phyloP scores from a whole-genome alignment of 768 basidiomycete species.

The Suillus ampliporus region DNA sequence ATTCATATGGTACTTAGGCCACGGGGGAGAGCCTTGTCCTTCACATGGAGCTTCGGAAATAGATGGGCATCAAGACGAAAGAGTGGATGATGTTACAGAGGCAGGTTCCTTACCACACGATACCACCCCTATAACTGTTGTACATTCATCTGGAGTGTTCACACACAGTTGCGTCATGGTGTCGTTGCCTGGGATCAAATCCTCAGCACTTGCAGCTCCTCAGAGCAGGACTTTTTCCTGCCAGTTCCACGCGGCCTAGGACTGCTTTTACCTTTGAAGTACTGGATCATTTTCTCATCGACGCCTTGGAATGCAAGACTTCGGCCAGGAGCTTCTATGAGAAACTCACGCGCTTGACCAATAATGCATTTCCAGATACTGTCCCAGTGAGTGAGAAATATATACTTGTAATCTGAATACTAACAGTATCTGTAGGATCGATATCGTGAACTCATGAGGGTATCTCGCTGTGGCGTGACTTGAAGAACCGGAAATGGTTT shows the following conservation, averaged over 20 bases:
- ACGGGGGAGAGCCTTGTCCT: constrained; percentile 25
- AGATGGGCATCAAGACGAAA: not conserved
- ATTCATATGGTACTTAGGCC: constrained; percentile 23
- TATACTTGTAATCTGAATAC: not conserved
- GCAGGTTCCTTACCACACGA: not conserved
- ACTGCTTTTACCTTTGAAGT: constrained; percentile 13
- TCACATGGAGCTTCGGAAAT: not conserved
- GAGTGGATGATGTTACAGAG: too few relatives aligned
- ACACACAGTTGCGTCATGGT: constrained; percentile 9
- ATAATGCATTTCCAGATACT: not conserved
- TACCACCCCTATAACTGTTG: not conserved
- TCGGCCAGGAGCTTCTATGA: constrained; percentile 17
- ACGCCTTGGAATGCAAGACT: constrained; percentile 19
- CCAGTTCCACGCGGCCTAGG: constrained; percentile 1
- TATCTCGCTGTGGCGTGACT: constrained; percentile 12
- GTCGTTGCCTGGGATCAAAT: not conserved
- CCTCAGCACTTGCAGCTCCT: not conserved
- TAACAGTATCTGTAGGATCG: constrained; percentile 13
- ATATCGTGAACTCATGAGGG: constrained; percentile 19
- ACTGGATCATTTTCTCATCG: constrained; percentile 8
- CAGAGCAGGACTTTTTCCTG: constrained; percentile 1
- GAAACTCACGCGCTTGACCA: constrained; percentile 12
- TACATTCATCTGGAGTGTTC: constrained; percentile 10
- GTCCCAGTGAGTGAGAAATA: not conserved
- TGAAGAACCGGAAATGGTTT: constrained; percentile 9